These are phyloP conservation scores for Pyricularia sp. DNA, from an alignment of 2,329 filamentous ascomycete species.

Conservation along the genomic window DNA sequence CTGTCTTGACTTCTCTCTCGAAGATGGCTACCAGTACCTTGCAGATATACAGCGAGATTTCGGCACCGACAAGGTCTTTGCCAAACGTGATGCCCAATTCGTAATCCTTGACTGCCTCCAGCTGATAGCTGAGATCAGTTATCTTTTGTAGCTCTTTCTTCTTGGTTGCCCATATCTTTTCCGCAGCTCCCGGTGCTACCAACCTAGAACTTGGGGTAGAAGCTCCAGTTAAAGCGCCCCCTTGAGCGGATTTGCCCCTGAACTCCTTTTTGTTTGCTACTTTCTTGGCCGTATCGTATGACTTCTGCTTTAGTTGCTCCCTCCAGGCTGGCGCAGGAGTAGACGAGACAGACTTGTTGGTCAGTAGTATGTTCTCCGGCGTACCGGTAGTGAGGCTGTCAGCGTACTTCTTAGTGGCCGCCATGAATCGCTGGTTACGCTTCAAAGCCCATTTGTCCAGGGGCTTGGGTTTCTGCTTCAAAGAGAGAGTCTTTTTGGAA, in stretches of 20 bases:
- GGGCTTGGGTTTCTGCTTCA: constrained; percentile 19
- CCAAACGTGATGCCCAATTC: constrained; percentile 28
- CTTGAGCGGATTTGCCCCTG: constrained; percentile 18
- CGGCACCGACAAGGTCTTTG: constrained; percentile 19
- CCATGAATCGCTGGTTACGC: constrained; percentile 55
- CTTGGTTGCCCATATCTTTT: constrained; percentile 33
- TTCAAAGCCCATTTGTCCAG: constrained; percentile 25
- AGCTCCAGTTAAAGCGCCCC: constrained; percentile 14
- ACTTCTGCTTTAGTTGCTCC: constrained; percentile 9
- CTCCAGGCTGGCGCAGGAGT: constrained; percentile 5
- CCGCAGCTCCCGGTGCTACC: constrained; percentile 20
- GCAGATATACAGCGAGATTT: constrained; percentile 26
- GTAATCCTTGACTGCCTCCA: constrained; percentile 38
- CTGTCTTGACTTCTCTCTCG: neutral
- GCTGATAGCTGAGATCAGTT: constrained; percentile 30
- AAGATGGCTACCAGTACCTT: constrained; percentile 17
- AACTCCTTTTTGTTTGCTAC: constrained; percentile 20
- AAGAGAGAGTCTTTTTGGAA: constrained; percentile 38
- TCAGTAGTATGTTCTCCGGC: constrained; percentile 52
- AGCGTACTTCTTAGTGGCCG: constrained; percentile 58
- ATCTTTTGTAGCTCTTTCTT: constrained; percentile 38
- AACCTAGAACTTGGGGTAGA: constrained; percentile 16
- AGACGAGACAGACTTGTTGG: constrained; percentile 2
- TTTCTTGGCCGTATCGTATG: constrained; percentile 15
- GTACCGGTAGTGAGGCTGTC: constrained; percentile 59